Base-by-base conservation (phyloP, 768 basidiomycete species). In the Stropharia rugosoannulata region DNA sequence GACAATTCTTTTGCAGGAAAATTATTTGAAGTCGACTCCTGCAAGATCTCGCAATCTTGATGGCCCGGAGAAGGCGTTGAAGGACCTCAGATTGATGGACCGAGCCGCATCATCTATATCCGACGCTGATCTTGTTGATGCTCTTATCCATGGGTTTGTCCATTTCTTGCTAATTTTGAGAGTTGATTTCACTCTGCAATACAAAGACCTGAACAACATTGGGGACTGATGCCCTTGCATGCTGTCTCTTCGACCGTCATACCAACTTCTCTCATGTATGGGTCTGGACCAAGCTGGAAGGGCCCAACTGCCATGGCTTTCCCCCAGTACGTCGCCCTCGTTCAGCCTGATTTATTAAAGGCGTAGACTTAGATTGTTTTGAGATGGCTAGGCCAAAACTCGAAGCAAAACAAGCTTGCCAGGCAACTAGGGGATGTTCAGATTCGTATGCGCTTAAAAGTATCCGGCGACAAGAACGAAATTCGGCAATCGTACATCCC, bases 351-450 rank as follows among this genome's bases (percentile, higher is more conserved):
- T 15, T 1, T 16, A 37, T 3, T 37, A 3, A 35, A 5, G 54
- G 18, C 35, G 29, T 53, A 32, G 29, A 13, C 51, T 18, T 49
- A 32, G 36, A 18, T 13, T 27, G 39, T 59, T 22, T 40, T 3
- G 62, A 98, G 95, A 65, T 99, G 94, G 93, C 85, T 99, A 11
- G 96, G 96, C 8, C 94, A 98, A 67, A 98, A 98, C 70, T 98
- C 97, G 55, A 96, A 95, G 66, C 89, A 91, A 69, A 79, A 65
- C 60, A 97, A 96, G 64, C 80, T 98, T 0, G 76, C 68, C 52
- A 82, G 95, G 37, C 87, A 90, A 59, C 77, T 99, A 15, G 82
- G 81, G 37, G 97, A 99, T 56, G 86, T 98, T 9, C 96, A 98
- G 70, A 90, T 93, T 42, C 88, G 89, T 47, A 97, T 98, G 97